These are phyloP conservation scores for Neohortaea acidophila DNA, from an alignment of 495 filamentous ascomycete species.

Conservation along the genomic window DNA sequence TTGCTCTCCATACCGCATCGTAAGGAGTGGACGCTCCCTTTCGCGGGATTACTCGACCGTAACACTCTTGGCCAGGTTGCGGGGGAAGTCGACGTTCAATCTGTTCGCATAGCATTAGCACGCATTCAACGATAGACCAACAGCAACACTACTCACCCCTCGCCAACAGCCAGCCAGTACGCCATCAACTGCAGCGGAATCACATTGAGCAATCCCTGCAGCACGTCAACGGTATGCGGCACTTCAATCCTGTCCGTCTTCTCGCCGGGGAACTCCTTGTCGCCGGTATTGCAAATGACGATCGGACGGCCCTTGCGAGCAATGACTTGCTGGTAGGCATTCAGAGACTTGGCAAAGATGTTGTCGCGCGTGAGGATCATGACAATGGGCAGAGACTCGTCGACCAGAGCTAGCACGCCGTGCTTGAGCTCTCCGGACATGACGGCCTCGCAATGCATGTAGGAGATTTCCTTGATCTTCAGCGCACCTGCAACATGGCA, in stretches of 20 bases:
- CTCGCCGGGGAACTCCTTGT: conserved; percentile 73
- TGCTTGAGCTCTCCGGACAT: conserved; percentile 99
- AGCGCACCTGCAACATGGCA: conserved; percentile 45
- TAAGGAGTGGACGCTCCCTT: too few relatives aligned
- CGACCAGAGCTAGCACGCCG: conserved; percentile 89
- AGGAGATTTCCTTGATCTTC: conserved; percentile 99
- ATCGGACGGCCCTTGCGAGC: conserved; percentile 88
- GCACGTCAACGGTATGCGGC: conserved; percentile 82
- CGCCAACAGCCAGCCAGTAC: conserved; percentile 93
- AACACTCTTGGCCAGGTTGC: conserved; percentile 96
- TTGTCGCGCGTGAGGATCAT: conserved; percentile 96
- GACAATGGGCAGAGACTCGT: conserved; percentile 96
- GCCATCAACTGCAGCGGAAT: conserved; percentile 94
- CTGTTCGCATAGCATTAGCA: too few relatives aligned
- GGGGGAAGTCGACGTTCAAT: conserved; percentile 40
- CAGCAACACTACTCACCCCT: conserved; percentile 63
- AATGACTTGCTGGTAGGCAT: conserved; percentile 97
- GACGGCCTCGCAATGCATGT: conserved; percentile 97
- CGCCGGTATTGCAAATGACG: conserved; percentile 87
- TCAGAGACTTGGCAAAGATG: conserved; percentile 91
- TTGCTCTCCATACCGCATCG: too few relatives aligned
- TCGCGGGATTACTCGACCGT: conserved; percentile 97
- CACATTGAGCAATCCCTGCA: conserved; percentile 94
- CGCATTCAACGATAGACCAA: not conserved
- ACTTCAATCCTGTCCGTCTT: conserved; percentile 95